Evolutionary conservation across 805 yeast species (phyloP), one percentile per base, ranked within the genome.

Genomic region (Teunomyces stri): DNA sequence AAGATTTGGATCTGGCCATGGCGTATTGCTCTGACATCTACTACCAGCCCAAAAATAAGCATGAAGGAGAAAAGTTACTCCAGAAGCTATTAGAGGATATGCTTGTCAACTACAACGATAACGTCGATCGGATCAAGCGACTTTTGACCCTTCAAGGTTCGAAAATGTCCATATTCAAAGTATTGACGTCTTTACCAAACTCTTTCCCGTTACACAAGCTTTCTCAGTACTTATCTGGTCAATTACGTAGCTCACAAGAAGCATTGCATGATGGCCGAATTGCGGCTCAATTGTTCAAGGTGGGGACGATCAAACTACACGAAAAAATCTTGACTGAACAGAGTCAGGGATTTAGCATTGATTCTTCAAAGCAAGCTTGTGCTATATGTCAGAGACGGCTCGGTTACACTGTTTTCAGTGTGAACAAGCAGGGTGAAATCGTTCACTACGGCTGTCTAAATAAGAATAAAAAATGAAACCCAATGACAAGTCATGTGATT

Each of bases 1-100:
- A 77, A 3, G 85, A 85, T 57, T 74, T 79, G 42, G 64, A 64
- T 16, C 67, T 70, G n/a, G 87, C 96, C 0, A 75, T 85, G 50
- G 59, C 66, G 2, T 87, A 87, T 56, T 84, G 94, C 51, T 63
- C 76, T 1, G 68, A 68, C 3, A 66, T 87, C 0, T 78, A 75
- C 50, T 48, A 44, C 22, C 59, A 53, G 36, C 63, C 66, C 1
- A 70, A 76, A 41, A 34, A 61, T 9, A 58, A 56, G n/a, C 44
- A 43, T 0, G 51, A 61, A 15, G 87, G 88, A 2, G 52, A 62
- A 22, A 49, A 59, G 4, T 61, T 79, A 7, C 66, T 85, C n/a
- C 79, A 79, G 44, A 72, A 70, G 35, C 65, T 84, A 18, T 60
- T 84, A 22, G 78, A 76, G 36, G 76, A 75, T 50, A 58, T 75